These are phyloP conservation scores for Musa beccarii DNA, from an alignment of 176 grass and related monocot genomes.

Conservation along the genomic window DNA sequence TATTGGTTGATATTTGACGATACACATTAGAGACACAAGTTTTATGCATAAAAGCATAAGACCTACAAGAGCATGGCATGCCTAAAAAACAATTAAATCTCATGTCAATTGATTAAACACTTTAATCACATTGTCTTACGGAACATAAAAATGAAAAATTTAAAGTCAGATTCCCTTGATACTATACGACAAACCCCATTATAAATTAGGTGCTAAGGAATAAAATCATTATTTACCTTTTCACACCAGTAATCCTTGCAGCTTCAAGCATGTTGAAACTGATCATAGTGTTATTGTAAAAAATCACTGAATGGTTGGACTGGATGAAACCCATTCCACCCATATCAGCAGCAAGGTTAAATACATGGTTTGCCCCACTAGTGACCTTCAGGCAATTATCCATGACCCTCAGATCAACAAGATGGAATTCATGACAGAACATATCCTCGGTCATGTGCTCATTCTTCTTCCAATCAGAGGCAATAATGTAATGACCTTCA, in stretches of 20 bases:
- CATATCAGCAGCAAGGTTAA: constrained; percentile 24
- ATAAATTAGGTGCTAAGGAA: background rate
- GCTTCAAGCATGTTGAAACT: constrained; percentile 24
- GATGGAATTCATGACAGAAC: constrained; percentile 21
- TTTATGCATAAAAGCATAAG: no score
- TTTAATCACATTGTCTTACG: no score
- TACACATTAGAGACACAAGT: background rate
- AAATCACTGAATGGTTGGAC: constrained; percentile 16
- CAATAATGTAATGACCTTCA: constrained; percentile 19
- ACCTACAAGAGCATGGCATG: no score
- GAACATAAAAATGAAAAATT: no score
- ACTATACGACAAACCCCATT: background rate
- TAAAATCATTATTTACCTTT: constrained; percentile 7
- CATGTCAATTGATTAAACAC: no score
- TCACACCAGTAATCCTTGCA: constrained; percentile 23
- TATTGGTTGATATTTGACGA: background rate
- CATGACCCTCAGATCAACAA: constrained; percentile 21
- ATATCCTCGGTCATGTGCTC: constrained; percentile 21
- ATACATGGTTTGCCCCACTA: constrained; percentile 11
- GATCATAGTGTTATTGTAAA: constrained; percentile 23
- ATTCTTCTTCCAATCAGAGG: constrained; percentile 24
- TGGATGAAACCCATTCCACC: constrained; percentile 23
- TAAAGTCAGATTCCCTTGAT: background rate
- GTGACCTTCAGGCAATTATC: constrained; percentile 22
- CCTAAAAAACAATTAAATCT: no score